Evolutionary conservation across 176 grass and related monocot species (phyloP).

Genomic region (Puya raimondii): DNA sequence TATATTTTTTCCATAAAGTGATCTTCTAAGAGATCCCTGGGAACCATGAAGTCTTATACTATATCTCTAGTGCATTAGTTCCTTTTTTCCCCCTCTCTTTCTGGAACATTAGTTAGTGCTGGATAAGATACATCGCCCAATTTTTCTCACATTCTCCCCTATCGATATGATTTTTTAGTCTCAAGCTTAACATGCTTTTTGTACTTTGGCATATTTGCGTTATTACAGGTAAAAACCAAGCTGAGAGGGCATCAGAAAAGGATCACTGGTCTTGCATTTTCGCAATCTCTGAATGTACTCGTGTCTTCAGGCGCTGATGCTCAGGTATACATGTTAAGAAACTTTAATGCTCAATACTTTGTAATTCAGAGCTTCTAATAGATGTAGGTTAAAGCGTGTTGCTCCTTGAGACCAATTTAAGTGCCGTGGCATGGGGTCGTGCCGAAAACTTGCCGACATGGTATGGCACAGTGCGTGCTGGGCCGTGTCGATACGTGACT

Average conservation of each 20-base stretch:
- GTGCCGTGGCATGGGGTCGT: too few relatives aligned
- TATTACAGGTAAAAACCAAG: constrained; percentile 77
- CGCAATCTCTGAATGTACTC: constrained; percentile 78
- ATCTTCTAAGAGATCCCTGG: constrained; percentile 1
- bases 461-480: too few relatives aligned
- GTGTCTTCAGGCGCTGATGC: constrained; percentile 97
- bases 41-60: neutral
- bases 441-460: too few relatives aligned
- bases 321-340: constrained; percentile 43
- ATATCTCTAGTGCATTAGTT: neutral
- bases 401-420: too few relatives aligned
- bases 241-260: constrained; percentile 96
- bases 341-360: neutral
- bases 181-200: neutral
- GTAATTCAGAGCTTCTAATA: too few relatives aligned
- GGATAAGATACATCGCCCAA: neutral
- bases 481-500: too few relatives aligned
- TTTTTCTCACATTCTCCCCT: neutral
- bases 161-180: neutral
- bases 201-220: neutral
- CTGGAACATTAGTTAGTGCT: neutral
- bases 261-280: constrained; percentile 97
- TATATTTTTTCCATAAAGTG: constrained; percentile 1
- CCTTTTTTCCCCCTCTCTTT: neutral
- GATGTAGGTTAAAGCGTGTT: too few relatives aligned